Conservation (phyloP, 495 filamentous ascomycete genomes). For the Ascobolus immersus region DNA sequence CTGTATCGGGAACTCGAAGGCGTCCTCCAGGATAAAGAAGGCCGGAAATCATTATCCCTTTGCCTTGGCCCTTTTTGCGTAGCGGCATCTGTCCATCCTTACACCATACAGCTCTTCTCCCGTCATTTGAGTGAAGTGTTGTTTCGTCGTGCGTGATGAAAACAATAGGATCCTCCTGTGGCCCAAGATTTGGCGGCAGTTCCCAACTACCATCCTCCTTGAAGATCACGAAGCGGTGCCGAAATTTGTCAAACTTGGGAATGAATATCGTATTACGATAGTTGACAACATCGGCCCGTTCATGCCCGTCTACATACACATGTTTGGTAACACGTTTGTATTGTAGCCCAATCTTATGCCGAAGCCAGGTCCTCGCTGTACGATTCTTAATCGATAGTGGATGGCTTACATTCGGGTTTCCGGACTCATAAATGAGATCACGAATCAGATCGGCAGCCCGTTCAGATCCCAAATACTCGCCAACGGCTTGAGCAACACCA, state of each 20-base stretch:
- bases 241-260: neutral
- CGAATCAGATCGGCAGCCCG: too few relatives aligned
- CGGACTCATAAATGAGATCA: too few relatives aligned
- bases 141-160: conserved; percentile 1
- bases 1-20: neutral
- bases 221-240: neutral
- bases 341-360: conserved; percentile 1
- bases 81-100: neutral
- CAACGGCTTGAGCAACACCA: neutral
- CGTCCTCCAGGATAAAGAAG: neutral
- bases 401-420: neutral
- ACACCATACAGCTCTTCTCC: neutral
- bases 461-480: neutral
- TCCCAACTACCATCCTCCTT: neutral
- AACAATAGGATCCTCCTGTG: neutral
- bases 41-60: neutral
- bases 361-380: neutral
- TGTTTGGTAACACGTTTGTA: conserved; percentile 1
- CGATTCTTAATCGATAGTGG: neutral
- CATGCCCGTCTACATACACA: conserved; percentile 2
- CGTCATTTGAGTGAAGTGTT: conserved; percentile 1
- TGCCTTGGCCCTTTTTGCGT: neutral
- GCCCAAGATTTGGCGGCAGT: too few relatives aligned
- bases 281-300: neutral
- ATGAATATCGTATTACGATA: neutral